Percentiles rank a stretch among this genome's conserved stretches.
phyloP scores from a whole-genome alignment of 768 basidiomycete species.

The Mycena alexandri region DNA sequence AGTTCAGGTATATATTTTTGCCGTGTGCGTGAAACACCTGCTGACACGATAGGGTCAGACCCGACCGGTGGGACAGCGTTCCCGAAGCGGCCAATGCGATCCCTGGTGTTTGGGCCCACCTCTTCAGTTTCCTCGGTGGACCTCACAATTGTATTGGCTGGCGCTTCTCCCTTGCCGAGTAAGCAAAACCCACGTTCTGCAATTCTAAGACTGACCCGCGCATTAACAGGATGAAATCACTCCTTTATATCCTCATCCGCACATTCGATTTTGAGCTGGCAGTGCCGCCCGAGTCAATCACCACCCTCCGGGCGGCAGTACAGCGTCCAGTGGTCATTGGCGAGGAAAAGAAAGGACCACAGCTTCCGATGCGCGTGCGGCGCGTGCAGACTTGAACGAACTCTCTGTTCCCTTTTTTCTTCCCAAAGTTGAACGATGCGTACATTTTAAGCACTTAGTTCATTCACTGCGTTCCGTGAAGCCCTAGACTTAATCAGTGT shows the following conservation, averaged over 20 bases:
- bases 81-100: constrained; percentile 47
- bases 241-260: constrained; percentile 52
- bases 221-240: constrained; percentile 47
- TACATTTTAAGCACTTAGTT: too few species aligned
- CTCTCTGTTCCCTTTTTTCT: too few species aligned
- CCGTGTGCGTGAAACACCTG: neutral
- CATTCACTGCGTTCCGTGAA: too few species aligned
- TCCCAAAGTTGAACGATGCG: too few species aligned
- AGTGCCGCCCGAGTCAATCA: constrained; percentile 45
- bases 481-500: too few species aligned
- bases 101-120: constrained; percentile 42
- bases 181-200: too few species aligned
- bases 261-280: constrained; percentile 54
- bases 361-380: constrained; percentile 15
- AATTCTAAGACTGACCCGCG: too few species aligned
- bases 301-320: constrained; percentile 39
- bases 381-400: too few species aligned
- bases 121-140: constrained; percentile 60
- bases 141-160: constrained; percentile 62
- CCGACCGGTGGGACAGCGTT: constrained; percentile 57
- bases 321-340: constrained; percentile 44
- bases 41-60: constrained; percentile 45
- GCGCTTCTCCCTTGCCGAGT: constrained; percentile 61
- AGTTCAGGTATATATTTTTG: constrained; percentile 50
- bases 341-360: constrained; percentile 35